phyloP scores from a whole-genome alignment of 1,139 yeast species.

The Blastobotrys serpentis region DNA sequence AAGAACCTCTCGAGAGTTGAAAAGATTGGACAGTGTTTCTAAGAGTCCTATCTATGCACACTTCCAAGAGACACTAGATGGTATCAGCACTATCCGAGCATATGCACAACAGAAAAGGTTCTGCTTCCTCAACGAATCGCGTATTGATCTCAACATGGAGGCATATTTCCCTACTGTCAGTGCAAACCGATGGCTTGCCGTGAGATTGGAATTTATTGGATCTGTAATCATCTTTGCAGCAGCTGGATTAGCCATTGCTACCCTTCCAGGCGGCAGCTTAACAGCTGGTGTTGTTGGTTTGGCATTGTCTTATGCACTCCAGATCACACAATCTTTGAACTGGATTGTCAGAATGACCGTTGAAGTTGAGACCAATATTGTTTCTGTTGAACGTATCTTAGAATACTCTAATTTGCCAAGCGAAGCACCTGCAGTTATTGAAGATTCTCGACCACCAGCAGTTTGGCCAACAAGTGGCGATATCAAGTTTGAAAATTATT shows the following conservation, averaged over 20 bases:
- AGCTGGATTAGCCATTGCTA: slow-evolving; percentile 72
- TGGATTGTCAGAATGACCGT: slow-evolving; percentile 99
- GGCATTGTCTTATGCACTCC: slow-evolving; percentile 88
- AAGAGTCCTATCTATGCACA: slow-evolving; percentile 78
- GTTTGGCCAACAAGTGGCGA: slow-evolving; percentile 81
- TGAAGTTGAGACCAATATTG: slow-evolving; percentile 95
- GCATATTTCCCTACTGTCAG: slow-evolving; percentile 93
- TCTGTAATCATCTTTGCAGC: slow-evolving; percentile 83
- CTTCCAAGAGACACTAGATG: slow-evolving; percentile 73
- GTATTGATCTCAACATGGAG: slow-evolving; percentile 81
- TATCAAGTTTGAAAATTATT: slow-evolving; percentile 68
- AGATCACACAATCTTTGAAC: slow-evolving; percentile 86
- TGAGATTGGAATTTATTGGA: slow-evolving; percentile 85
- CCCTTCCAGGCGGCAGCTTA: slow-evolving; percentile 64
- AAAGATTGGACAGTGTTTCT: slow-evolving; percentile 73
- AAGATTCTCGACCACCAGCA: slow-evolving; percentile 62
- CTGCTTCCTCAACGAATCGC: slow-evolving; percentile 65
- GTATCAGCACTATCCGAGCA: slow-evolving; percentile 78
- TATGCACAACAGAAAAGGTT: slow-evolving; percentile 77
- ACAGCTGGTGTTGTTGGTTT: slow-evolving; percentile 92
- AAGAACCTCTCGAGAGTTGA: slow-evolving; percentile 73
- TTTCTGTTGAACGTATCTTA: slow-evolving; percentile 89
- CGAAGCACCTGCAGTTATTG: slow-evolving; percentile 81
- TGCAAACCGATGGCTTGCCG: slow-evolving; percentile 96
- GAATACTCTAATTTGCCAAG: slow-evolving; percentile 74